Percentiles rank a stretch among this genome's conserved stretches.
Evolutionary conservation across 176 grass and related monocot species (phyloP).

Genomic region (Ensete ventricosum): DNA sequence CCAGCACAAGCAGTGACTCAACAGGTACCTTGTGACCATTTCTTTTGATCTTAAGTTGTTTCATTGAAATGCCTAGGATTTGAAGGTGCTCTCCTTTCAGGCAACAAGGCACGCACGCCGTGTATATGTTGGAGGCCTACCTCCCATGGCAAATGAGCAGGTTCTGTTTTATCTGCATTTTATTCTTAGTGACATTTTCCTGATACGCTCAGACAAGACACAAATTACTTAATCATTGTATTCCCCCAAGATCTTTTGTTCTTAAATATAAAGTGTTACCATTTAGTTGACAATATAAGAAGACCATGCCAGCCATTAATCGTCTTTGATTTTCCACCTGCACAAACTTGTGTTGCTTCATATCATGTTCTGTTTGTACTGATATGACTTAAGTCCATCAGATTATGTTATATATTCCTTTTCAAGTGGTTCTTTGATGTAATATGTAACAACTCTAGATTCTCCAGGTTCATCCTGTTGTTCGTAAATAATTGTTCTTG

Average conservation of each 20-base stretch:
- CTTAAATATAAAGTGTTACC: background rate
- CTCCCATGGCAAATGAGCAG: constrained; percentile 30
- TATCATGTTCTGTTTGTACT: background rate
- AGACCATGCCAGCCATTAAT: too few relatives aligned
- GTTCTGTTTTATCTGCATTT: constrained; percentile 5
- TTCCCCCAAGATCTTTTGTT: background rate
- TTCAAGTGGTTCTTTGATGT: background rate
- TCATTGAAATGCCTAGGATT: background rate
- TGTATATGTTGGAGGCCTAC: constrained; percentile 31
- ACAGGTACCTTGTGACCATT: constrained; percentile 12
- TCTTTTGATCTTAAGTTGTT: constrained; percentile 4
- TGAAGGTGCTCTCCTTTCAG: constrained; percentile 4
- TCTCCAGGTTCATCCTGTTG: background rate
- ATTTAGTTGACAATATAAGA: background rate
- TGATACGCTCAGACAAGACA: background rate
- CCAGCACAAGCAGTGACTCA: constrained; percentile 23
- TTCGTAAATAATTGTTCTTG: background rate
- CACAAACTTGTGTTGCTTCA: background rate
- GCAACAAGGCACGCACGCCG: constrained; percentile 28
- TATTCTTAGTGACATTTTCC: background rate
- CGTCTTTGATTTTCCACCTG: background rate
- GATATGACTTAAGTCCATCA: background rate
- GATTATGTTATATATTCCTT: background rate
- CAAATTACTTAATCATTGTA: background rate
- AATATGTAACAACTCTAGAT: background rate